Conservation (phyloP, 352 stramenopile genomes). For the Phytophthora brassicae region DNA sequence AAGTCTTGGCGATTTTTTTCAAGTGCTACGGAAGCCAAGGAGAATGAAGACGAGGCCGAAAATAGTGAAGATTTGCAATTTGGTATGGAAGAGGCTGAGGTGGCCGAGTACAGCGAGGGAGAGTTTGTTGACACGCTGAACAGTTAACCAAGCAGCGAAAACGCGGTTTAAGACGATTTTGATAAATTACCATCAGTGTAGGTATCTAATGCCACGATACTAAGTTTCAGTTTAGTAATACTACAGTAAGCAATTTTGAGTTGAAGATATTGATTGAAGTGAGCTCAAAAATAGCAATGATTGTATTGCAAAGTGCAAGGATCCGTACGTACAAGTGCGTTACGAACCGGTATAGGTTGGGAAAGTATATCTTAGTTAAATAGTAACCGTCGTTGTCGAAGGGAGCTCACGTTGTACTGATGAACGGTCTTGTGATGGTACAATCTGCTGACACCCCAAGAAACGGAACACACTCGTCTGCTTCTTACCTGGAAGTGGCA, state of each 20-base stretch:
- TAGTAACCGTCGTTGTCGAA: constrained; percentile 70
- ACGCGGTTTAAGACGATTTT: not conserved
- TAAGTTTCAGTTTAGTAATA: too few relatives aligned
- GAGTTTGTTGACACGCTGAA: constrained; percentile 29
- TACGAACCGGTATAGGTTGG: constrained; percentile 17
- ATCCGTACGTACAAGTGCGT: constrained; percentile 46
- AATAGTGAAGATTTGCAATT: constrained; percentile 27
- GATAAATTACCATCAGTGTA: not conserved
- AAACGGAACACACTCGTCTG: constrained; percentile 74
- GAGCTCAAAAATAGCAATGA: too few relatives aligned
- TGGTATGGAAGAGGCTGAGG: constrained; percentile 31
- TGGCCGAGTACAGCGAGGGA: constrained; percentile 25
- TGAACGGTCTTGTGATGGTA: constrained; percentile 74
- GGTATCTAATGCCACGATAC: not conserved
- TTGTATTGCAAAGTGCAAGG: not conserved
- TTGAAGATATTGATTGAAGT: too few relatives aligned
- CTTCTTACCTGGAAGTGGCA: constrained; percentile 52
- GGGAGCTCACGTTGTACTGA: constrained; percentile 67
- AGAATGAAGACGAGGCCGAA: constrained; percentile 2
- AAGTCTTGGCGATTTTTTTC: constrained; percentile 12
- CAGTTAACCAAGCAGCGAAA: constrained; percentile 1
- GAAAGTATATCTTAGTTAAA: not conserved
- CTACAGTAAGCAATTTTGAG: too few relatives aligned
- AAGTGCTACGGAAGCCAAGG: constrained; percentile 18
- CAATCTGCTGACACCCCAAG: constrained; percentile 77